These are phyloP conservation scores for Eucalyptus cloeziana DNA, from an alignment of 345 rosid genomes.

Conservation along the genomic window DNA sequence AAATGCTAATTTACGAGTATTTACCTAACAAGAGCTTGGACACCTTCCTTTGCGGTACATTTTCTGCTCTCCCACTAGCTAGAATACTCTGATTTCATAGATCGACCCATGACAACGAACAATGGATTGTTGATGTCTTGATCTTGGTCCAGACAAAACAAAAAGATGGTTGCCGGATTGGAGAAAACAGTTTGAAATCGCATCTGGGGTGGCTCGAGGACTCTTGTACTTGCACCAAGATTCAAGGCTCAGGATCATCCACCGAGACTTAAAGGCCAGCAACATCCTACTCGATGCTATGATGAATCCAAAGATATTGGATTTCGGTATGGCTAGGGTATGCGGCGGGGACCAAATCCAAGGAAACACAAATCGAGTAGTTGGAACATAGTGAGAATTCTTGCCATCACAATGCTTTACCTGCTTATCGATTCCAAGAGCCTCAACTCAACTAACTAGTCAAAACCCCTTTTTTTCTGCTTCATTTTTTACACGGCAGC, in stretches of 20 bases:
- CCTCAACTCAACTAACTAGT: background rate
- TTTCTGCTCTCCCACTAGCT: background rate
- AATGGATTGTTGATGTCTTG: background rate
- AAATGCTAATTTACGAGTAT: slow-evolving; percentile 27
- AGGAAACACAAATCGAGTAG: slow-evolving; percentile 40
- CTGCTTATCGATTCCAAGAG: background rate
- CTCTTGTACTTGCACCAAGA: slow-evolving; percentile 68
- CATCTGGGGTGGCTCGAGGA: slow-evolving; percentile 54
- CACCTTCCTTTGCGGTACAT: slow-evolving; percentile 10
- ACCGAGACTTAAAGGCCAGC: slow-evolving; percentile 60
- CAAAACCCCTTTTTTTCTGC: background rate
- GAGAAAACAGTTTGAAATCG: slow-evolving; percentile 40
- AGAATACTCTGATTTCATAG: background rate
- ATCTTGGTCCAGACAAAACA: background rate
- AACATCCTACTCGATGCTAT: slow-evolving; percentile 38
- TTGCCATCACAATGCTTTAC: background rate
- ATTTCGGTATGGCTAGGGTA: slow-evolving; percentile 60
- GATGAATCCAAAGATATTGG: slow-evolving; percentile 53
- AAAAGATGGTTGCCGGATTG: slow-evolving; percentile 16
- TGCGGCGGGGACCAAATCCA: slow-evolving; percentile 37
- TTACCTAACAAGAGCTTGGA: slow-evolving; percentile 32
- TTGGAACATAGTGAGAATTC: slow-evolving; percentile 60
- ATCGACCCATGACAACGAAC: background rate
- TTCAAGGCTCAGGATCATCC: slow-evolving; percentile 65
- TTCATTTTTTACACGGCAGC: background rate